Evolutionary conservation across 176 grass and related monocot species (phyloP).

Genomic region (Canna indica): DNA sequence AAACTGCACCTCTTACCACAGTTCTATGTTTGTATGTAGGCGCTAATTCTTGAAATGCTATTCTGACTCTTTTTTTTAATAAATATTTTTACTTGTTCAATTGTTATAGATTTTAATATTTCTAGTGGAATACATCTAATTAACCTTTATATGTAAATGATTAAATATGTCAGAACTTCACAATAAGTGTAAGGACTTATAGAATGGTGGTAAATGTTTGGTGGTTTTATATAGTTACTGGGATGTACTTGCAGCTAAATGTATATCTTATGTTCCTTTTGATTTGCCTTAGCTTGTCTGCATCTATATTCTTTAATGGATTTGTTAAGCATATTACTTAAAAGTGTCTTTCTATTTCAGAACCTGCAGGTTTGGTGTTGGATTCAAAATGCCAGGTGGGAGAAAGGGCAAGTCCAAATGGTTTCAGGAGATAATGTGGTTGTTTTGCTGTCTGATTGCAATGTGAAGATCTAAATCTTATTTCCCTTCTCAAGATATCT

Average conservation of each 20-base stretch:
- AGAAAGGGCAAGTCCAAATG: conserved; percentile 29
- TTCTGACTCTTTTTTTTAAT: too few relatives aligned
- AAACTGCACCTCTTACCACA: too few relatives aligned
- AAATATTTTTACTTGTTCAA: too few relatives aligned
- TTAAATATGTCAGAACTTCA: too few relatives aligned
- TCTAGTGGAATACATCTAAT: too few relatives aligned
- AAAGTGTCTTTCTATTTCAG: conserved; percentile 27
- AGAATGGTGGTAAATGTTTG: neutral
- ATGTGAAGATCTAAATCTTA: neutral
- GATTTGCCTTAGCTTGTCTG: neutral
- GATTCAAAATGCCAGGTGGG: conserved; percentile 65
- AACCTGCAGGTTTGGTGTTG: conserved; percentile 71
- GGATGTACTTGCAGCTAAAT: too few relatives aligned
- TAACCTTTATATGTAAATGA: too few relatives aligned
- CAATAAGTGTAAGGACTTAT: too few relatives aligned
- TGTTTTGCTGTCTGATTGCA: neutral
- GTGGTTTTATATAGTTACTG: neutral
- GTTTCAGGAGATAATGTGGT: neutral
- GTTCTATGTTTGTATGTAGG: too few relatives aligned
- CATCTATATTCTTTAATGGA: neutral
- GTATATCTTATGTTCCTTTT: neutral
- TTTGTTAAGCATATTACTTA: neutral
- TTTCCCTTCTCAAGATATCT: neutral
- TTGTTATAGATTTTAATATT: too few relatives aligned
- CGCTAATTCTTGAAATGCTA: too few relatives aligned